Evolutionary conservation across 1,139 yeast species (phyloP).

Genomic region (Debaryomycetaceae sp.): DNA sequence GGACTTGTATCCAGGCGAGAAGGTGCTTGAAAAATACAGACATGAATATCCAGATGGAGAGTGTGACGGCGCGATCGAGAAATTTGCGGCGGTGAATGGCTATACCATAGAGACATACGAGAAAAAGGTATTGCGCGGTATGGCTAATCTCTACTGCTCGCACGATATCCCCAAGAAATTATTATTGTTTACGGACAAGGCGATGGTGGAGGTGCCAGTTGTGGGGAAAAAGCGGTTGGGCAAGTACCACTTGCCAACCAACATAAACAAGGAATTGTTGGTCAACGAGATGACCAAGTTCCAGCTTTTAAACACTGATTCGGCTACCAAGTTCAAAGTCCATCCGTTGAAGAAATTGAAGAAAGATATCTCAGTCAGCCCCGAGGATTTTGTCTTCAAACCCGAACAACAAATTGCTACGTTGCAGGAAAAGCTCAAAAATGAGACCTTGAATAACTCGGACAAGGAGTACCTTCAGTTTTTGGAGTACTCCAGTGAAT

Average conservation of each 20-base stretch:
- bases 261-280: conserved; percentile 7
- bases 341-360: conserved; percentile 12
- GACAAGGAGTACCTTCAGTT: conserved; percentile 27
- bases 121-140: conserved; percentile 32
- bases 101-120: conserved; percentile 34
- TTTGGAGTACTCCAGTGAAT: conserved; percentile 24
- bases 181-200: conserved; percentile 23
- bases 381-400: conserved; percentile 31
- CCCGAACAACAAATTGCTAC: conserved; percentile 27
- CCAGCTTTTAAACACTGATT: neutral
- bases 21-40: conserved; percentile 17
- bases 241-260: conserved; percentile 3
- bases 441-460: conserved; percentile 12
- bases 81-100: conserved; percentile 30
- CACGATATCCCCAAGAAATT: conserved; percentile 29
- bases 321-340: conserved; percentile 5
- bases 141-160: conserved; percentile 33
- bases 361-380: conserved; percentile 13
- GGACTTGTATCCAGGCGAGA: conserved; percentile 26
- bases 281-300: conserved; percentile 11
- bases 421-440: conserved; percentile 18
- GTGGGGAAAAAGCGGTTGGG: conserved; percentile 25
- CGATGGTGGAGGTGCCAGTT: conserved; percentile 29
- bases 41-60: conserved; percentile 17
- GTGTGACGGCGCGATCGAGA: conserved; percentile 20